Percentiles rank a stretch among this genome's conserved stretches.
phyloP scores from a whole-genome alignment of 2,329 filamentous ascomycete species.

The Botryosphaeria dothidea region DNA sequence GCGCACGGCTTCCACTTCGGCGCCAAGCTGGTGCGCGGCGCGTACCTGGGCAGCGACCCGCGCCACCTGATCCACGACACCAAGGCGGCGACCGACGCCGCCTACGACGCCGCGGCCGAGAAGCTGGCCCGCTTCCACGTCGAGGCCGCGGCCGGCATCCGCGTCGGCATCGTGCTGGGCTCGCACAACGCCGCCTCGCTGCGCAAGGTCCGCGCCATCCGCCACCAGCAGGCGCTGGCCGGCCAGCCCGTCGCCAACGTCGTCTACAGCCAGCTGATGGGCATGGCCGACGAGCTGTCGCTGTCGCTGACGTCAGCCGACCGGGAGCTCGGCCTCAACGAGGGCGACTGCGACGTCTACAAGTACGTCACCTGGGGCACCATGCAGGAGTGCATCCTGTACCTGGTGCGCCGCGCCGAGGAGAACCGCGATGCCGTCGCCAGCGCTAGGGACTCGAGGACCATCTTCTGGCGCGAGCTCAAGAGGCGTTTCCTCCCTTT shows the following conservation, averaged over 20 bases:
- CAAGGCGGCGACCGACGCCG: conserved; percentile 56
- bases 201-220: conserved; percentile 49
- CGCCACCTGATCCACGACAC: conserved; percentile 54
- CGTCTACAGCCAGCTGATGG: conserved; percentile 80
- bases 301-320: conserved; percentile 42
- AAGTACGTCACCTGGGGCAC: conserved; percentile 61
- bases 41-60: conserved; percentile 56
- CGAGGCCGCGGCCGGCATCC: conserved; percentile 37
- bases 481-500: conserved; percentile 11
- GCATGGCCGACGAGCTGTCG: conserved; percentile 94
- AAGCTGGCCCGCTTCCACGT: conserved; percentile 56
- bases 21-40: conserved; percentile 59
- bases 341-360: conserved; percentile 43
- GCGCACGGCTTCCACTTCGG: conserved; percentile 55
- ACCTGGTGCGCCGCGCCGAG: conserved; percentile 58
- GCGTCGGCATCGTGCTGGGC: conserved; percentile 67
- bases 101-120: conserved; percentile 70
- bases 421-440: conserved; percentile 48
- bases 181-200: conserved; percentile 81
- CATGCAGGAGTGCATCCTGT: conserved; percentile 76
- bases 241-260: conserved; percentile 51
- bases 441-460: conserved; percentile 7
- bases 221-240: conserved; percentile 35
- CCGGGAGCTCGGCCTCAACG: conserved; percentile 29
- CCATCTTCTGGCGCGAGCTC: conserved; percentile 17